A percentile compares a stretch with the other conserved stretches of the same genome.
Evolutionary conservation across 345 rosid species (phyloP).

Genomic region (Sonneratia alba): DNA sequence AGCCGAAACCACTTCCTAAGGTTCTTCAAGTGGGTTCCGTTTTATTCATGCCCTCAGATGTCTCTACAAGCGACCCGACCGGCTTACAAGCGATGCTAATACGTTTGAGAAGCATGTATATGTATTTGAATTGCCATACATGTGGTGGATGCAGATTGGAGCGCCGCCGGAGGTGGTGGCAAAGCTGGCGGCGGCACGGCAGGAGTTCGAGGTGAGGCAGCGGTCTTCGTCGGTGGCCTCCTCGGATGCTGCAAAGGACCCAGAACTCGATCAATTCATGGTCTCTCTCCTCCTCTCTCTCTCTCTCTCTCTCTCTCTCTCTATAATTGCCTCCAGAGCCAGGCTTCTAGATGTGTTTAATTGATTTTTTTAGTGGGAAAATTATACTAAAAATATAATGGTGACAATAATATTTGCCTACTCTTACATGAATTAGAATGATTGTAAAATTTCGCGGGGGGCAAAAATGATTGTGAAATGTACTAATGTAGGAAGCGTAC

Average conservation of each 20-base stretch:
- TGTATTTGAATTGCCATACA: too few species aligned
- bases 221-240: conserved; percentile 28
- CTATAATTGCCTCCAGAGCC: neutral
- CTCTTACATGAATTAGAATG: too few species aligned
- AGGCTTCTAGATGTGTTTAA: neutral
- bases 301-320: neutral
- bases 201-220: conserved; percentile 69
- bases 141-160: conserved; percentile 28
- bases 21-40: too few species aligned
- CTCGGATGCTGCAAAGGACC: conserved; percentile 54
- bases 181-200: conserved; percentile 57
- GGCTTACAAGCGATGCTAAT: too few species aligned
- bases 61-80: too few species aligned
- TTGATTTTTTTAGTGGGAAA: neutral
- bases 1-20: too few species aligned
- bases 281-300: conserved; percentile 17
- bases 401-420: too few species aligned
- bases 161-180: conserved; percentile 87
- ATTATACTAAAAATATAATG: neutral
- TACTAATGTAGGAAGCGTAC: conserved; percentile 67
- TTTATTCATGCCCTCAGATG: too few species aligned
- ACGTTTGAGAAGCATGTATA: too few species aligned
- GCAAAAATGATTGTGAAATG: neutral
- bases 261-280: conserved; percentile 98
- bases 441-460: neutral